phyloP scores from a whole-genome alignment of 2,329 filamentous ascomycete species.

The Chaetomium globosum region DNA sequence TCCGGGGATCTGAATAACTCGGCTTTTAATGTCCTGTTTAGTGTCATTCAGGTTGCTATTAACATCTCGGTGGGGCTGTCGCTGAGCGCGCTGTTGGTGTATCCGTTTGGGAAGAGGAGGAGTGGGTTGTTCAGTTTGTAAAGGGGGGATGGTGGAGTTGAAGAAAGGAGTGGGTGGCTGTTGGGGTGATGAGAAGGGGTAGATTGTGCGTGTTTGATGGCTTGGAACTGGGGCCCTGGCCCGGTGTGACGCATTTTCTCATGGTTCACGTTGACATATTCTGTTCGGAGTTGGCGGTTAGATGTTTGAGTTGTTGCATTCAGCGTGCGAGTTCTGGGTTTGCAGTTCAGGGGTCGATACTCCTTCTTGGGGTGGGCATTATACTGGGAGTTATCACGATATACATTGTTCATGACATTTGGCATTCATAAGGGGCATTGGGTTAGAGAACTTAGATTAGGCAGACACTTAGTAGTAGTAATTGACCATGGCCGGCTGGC shows the following conservation, averaged over 20 bases:
- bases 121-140: constrained; percentile 61
- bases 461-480: neutral
- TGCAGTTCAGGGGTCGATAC: neutral
- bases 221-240: too few species aligned
- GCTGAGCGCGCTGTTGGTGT: constrained; percentile 58
- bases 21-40: constrained; percentile 58
- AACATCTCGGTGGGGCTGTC: constrained; percentile 64
- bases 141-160: neutral
- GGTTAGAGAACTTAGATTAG: neutral
- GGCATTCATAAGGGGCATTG: neutral
- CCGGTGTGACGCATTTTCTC: neutral
- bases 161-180: neutral
- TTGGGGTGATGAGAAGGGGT: too few species aligned
- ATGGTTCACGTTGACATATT: neutral
- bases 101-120: constrained; percentile 60
- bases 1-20: constrained; percentile 46
- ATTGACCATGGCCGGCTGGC: neutral
- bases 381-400: neutral
- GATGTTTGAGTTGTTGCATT: neutral
- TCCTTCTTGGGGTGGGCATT: neutral
- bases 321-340: neutral
- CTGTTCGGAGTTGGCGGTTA: neutral
- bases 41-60: constrained; percentile 63
- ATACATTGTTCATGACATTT: neutral
- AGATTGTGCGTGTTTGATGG: neutral